Conservation (phyloP, 768 basidiomycete species). For the Collybiopsis luxurians region DNA sequence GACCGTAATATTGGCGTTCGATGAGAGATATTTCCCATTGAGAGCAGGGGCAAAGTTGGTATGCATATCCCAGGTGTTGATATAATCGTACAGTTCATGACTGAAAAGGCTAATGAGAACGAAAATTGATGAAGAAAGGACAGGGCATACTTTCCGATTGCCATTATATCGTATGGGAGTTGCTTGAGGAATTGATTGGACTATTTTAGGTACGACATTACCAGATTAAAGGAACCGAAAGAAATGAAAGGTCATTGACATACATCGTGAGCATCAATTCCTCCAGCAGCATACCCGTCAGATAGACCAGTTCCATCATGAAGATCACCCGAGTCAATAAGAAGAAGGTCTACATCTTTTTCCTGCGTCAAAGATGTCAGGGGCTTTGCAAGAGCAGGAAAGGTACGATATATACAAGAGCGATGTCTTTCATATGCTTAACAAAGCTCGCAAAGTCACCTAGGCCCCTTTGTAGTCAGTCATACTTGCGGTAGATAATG, state of each 20-base stretch:
- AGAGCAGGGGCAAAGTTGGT: constrained; percentile 64
- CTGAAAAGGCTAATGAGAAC: constrained; percentile 25
- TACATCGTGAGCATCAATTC: constrained; percentile 73
- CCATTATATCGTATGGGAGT: constrained; percentile 80
- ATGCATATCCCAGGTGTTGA: constrained; percentile 68
- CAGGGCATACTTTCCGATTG: constrained; percentile 74
- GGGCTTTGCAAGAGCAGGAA: background rate
- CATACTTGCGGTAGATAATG: too few species aligned
- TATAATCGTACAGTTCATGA: constrained; percentile 81
- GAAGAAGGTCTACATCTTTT: constrained; percentile 76
- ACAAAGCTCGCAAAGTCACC: constrained; percentile 90
- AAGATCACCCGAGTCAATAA: constrained; percentile 78
- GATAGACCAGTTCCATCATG: constrained; percentile 82
- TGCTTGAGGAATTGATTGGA: constrained; percentile 72
- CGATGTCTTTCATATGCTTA: constrained; percentile 74
- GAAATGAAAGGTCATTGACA: constrained; percentile 18
- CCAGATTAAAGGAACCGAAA: constrained; percentile 7
- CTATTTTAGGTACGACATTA: constrained; percentile 34
- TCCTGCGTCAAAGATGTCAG: constrained; percentile 28
- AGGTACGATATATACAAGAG: constrained; percentile 37
- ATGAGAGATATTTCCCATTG: constrained; percentile 75
- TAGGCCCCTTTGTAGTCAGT: too few species aligned
- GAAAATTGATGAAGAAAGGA: background rate
- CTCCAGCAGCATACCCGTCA: constrained; percentile 70
- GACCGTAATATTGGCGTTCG: constrained; percentile 84